These are phyloP conservation scores for Chalaropsis thielavioides DNA, from an alignment of 2,329 filamentous ascomycete genomes.

Conservation along the genomic window DNA sequence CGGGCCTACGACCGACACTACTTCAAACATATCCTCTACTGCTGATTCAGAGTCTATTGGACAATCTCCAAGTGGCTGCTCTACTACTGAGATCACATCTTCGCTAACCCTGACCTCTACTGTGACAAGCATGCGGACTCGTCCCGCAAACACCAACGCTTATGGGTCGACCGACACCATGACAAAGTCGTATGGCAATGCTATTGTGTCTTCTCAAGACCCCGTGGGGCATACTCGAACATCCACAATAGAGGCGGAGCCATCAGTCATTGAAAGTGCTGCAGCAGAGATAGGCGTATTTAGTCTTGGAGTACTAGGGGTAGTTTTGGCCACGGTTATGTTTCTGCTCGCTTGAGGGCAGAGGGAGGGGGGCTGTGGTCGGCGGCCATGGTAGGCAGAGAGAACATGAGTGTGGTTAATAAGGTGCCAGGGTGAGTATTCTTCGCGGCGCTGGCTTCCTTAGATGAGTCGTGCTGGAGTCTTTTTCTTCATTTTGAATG, in stretches of 20 bases:
- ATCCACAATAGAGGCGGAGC: background rate
- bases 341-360: slow-evolving; percentile 6
- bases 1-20: background rate
- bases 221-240: background rate
- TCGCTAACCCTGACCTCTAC: background rate
- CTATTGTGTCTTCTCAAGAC: background rate
- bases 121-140: slow-evolving; percentile 1
- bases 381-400: background rate
- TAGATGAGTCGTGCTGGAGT: background rate
- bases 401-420: background rate
- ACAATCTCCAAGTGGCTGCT: background rate
- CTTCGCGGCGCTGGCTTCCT: no score
- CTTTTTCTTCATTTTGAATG: background rate
- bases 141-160: background rate
- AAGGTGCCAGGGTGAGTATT: no score
- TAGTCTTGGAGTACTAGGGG: slow-evolving; percentile 2
- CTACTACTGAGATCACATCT: slow-evolving; percentile 4
- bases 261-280: slow-evolving; percentile 5
- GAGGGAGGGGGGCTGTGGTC: background rate
- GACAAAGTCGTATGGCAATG: background rate
- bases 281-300: background rate
- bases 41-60: background rate
- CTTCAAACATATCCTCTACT: background rate
- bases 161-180: slow-evolving; percentile 3
- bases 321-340: slow-evolving; percentile 2